phyloP scores from a whole-genome alignment of 2,329 filamentous ascomycete genomes.

The Paraphaeosphaeria minitans region DNA sequence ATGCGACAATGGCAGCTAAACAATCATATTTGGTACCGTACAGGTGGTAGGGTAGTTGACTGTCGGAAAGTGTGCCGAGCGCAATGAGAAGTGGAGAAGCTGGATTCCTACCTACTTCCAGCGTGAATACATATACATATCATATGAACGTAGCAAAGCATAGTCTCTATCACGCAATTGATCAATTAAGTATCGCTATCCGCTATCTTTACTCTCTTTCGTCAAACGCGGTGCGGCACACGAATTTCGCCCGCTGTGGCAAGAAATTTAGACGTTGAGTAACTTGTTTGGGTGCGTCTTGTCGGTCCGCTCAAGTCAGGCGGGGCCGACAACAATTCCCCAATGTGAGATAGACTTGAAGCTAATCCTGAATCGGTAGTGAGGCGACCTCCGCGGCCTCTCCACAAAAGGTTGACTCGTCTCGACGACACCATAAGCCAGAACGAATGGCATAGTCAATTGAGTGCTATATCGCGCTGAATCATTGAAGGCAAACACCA shows the following conservation, averaged over 20 bases:
- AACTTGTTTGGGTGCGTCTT: background rate
- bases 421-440: background rate
- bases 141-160: background rate
- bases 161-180: constrained; percentile 1
- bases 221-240: background rate
- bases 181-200: background rate
- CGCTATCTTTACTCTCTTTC: background rate
- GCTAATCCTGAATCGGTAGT: background rate
- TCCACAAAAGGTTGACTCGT: background rate
- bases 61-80: background rate
- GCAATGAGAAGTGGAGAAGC: background rate
- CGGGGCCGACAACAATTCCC: constrained; percentile 2
- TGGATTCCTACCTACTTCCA: background rate
- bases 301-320: background rate
- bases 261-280: background rate
- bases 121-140: background rate
- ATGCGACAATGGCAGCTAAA: background rate
- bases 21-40: background rate
- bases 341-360: background rate
- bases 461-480: background rate
- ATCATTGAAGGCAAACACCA: background rate
- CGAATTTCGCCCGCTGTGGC: background rate
- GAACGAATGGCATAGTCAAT: background rate
- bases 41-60: background rate
- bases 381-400: background rate